These are phyloP conservation scores for Vigna hirtella DNA, from an alignment of 306 rosid genomes.

Conservation along the genomic window DNA sequence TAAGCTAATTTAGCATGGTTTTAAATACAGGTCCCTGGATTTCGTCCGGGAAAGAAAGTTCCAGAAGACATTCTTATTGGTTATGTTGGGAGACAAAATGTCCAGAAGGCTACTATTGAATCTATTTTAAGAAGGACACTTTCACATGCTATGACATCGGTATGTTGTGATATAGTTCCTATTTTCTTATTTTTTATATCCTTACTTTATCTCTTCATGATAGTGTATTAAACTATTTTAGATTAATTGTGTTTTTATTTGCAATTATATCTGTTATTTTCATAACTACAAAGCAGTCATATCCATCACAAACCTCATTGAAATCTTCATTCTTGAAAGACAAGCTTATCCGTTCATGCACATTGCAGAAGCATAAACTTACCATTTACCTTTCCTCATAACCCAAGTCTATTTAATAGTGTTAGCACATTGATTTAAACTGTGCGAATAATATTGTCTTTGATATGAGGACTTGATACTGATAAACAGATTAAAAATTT, in stretches of 20 bases:
- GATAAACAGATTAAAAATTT: not conserved
- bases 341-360: not conserved
- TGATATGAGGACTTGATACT: constrained; percentile 23
- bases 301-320: not conserved
- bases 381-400: constrained; percentile 15
- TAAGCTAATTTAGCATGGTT: constrained; percentile 35
- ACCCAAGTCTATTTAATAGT: no score
- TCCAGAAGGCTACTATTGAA: constrained; percentile 80
- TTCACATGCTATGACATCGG: constrained; percentile 84
- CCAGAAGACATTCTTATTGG: constrained; percentile 76
- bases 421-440: constrained; percentile 19
- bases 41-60: constrained; percentile 78
- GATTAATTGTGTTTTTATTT: constrained; percentile 4
- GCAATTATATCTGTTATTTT: constrained; percentile 6
- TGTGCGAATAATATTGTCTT: constrained; percentile 10
- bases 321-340: constrained; percentile 38
- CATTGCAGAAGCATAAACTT: constrained; percentile 3
- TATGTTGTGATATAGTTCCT: constrained; percentile 49
- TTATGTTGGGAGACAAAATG: constrained; percentile 73
- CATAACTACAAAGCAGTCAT: not conserved
- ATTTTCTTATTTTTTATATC: not conserved
- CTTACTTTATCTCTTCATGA: constrained; percentile 24
- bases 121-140: constrained; percentile 89
- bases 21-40: constrained; percentile 79
- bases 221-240: not conserved